Evolutionary conservation across 352 stramenopile genomes (phyloP), one percentile per base, ranked within the genome.

Genomic region (Elongisporangium anandrum): DNA sequence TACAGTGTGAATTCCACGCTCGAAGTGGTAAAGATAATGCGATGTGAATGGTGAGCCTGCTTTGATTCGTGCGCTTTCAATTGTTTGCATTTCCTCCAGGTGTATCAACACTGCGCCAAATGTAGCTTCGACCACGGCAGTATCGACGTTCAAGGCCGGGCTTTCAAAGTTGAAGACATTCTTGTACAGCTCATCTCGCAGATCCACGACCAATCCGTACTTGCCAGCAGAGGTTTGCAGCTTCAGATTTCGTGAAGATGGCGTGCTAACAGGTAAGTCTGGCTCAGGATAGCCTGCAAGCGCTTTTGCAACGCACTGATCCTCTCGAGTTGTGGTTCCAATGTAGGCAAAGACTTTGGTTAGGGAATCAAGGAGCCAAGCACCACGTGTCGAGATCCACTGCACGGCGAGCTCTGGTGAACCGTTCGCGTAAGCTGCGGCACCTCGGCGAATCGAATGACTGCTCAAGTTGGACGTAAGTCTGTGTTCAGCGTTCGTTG

Each of bases 341-440:
- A 73, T 76, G 54, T 70, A 68, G 15, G 56, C 66, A 34, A 70
- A 68, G 0, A 56, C 50, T 19, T 74, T 68, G 2, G 56, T 64
- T 3, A 63, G 54, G 0, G 56, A 70, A 4, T 63, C 63, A 2
- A 66, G 41, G 7, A 70, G 19, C 53, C 53, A 66, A 16, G 63
- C 41, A 0, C 62, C 60, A 0, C 59, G 22, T 8, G 54, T 73
- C 1, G 61, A 70, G 0, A 69, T 64, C 54, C 57, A 65, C 50
- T 72, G 58, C 12, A 72, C 61, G 0, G 57, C 50, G 13, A 69
- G 54, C 17, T 67, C 69, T 1, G 62, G 54, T 0, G 59, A 67
- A 2, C 54, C 54, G 16, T 64, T 69, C 0, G 59, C 59, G 45
- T 64, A 56, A 7, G 58, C 62, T 8, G 56, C 47, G 9, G 52